phyloP scores from a whole-genome alignment of 306 rosid genomes.

The Lagenaria siceraria region DNA sequence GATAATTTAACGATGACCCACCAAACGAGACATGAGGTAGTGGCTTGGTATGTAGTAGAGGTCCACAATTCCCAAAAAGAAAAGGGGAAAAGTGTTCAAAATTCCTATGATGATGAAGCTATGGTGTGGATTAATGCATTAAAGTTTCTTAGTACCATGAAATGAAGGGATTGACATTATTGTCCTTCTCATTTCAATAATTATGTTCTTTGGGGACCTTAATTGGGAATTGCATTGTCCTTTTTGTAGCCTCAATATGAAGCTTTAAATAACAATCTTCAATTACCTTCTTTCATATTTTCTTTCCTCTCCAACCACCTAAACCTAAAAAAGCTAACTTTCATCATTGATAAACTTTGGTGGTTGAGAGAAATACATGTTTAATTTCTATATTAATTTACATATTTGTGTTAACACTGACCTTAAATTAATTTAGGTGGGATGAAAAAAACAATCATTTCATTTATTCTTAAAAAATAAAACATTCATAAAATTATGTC shows the following conservation, averaged over 20 bases:
- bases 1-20: background rate
- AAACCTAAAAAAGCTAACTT: background rate
- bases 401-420: no score
- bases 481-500: no score
- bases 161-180: background rate
- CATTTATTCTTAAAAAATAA: no score
- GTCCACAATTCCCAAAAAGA: background rate
- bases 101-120: background rate
- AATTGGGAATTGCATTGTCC: background rate
- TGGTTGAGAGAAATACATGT: background rate
- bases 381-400: no score
- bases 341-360: background rate
- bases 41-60: background rate
- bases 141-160: background rate
- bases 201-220: background rate
- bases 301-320: background rate
- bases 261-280: background rate
- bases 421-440: no score
- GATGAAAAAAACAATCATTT: no score
- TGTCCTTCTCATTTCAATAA: background rate
- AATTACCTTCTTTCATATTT: background rate
- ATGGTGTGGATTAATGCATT: background rate
- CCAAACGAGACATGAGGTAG: background rate
- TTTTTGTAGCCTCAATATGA: background rate
- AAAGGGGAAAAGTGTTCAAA: background rate